Evolutionary conservation across 176 grass and related monocot species (phyloP).

Genomic region (Triticum turgidum): DNA sequence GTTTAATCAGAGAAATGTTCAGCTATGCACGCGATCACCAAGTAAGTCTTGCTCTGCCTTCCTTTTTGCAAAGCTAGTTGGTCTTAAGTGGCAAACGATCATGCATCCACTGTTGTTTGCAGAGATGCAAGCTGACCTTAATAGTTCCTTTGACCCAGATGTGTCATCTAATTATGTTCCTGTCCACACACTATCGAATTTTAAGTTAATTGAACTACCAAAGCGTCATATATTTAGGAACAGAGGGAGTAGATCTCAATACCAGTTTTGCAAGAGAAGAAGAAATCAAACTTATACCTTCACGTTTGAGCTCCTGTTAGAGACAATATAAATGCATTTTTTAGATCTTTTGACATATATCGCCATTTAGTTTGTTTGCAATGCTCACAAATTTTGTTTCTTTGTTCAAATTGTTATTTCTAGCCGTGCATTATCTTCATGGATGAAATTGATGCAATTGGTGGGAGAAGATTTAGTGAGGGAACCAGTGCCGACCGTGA

Average conservation of each 20-base stretch:
- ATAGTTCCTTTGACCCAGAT: neutral
- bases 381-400: neutral
- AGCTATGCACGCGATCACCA: conserved; percentile 94
- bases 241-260: neutral
- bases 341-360: neutral
- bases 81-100: neutral
- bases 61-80: conserved; percentile 5
- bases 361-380: conserved; percentile 1
- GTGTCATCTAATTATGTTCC: neutral
- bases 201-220: neutral
- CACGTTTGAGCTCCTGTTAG: neutral
- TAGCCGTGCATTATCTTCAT: conserved; percentile 99
- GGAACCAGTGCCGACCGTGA: conserved; percentile 98
- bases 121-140: neutral
- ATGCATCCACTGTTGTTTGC: neutral
- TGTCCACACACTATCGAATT: neutral
- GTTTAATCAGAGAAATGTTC: conserved; percentile 98
- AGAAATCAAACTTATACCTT: conserved; percentile 5
- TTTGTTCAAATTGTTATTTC: conserved; percentile 23
- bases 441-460: conserved; percentile 99
- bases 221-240: too few relatives aligned
- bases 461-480: conserved; percentile 95
- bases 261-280: conserved; percentile 7
- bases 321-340: neutral
- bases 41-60: conserved; percentile 41